phyloP scores from a whole-genome alignment of 2,329 filamentous ascomycete species.

The Daldinia eschscholtzii region DNA sequence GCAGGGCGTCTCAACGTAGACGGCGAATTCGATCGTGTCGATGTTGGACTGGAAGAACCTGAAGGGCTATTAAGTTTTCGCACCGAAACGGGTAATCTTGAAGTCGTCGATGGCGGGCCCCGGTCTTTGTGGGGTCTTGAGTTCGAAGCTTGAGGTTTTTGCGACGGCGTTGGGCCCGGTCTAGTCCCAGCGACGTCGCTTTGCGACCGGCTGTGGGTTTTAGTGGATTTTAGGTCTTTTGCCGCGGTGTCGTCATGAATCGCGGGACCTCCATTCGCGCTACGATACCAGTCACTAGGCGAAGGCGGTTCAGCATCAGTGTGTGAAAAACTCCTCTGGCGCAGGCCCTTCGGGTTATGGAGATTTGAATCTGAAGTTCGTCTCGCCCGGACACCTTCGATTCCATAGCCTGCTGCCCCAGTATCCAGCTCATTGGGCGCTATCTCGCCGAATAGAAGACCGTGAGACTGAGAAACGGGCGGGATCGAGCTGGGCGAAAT shows the following conservation, averaged over 20 bases:
- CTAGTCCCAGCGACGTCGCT: slow-evolving; percentile 69
- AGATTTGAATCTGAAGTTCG: slow-evolving; percentile 80
- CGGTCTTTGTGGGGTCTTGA: slow-evolving; percentile 54
- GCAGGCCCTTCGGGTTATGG: slow-evolving; percentile 61
- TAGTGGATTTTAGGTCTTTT: slow-evolving; percentile 52
- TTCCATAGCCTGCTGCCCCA: slow-evolving; percentile 70
- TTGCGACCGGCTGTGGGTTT: slow-evolving; percentile 64
- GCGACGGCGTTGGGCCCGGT: slow-evolving; percentile 50
- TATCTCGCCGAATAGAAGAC: slow-evolving; percentile 81
- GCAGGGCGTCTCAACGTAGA: slow-evolving; percentile 59
- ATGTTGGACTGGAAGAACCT: slow-evolving; percentile 62
- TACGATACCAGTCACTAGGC: slow-evolving; percentile 65
- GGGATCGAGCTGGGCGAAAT: slow-evolving; percentile 48
- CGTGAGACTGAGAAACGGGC: slow-evolving; percentile 55
- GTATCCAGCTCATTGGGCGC: slow-evolving; percentile 69
- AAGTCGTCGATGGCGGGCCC: slow-evolving; percentile 52
- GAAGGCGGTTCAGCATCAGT: slow-evolving; percentile 71
- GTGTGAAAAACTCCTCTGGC: slow-evolving; percentile 69
- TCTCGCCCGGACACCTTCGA: slow-evolving; percentile 65
- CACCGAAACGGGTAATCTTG: slow-evolving; percentile 62
- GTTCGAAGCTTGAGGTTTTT: slow-evolving; percentile 51
- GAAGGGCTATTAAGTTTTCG: slow-evolving; percentile 61
- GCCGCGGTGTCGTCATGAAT: slow-evolving; percentile 37
- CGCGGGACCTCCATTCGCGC: slow-evolving; percentile 39
- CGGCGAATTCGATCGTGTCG: slow-evolving; percentile 70